Evolutionary conservation across 768 basidiomycete genomes (phyloP).

Genomic region (Daedaleopsis sinensis): DNA sequence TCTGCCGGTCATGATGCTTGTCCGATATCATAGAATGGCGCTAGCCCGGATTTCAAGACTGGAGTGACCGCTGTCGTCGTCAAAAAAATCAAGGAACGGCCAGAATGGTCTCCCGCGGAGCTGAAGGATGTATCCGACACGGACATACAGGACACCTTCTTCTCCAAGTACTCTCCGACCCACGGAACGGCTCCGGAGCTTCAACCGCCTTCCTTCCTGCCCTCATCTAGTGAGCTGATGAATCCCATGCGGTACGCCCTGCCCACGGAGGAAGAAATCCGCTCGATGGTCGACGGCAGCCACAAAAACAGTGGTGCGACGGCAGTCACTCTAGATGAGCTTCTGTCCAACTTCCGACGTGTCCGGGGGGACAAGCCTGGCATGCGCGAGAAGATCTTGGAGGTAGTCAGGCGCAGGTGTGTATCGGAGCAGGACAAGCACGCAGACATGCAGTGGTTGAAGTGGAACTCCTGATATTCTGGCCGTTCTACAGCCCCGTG

Average conservation of each 20-base stretch:
- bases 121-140: conserved; percentile 59
- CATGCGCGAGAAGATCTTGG: conserved; percentile 74
- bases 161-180: conserved; percentile 55
- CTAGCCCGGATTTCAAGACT: conserved; percentile 79
- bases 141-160: conserved; percentile 67
- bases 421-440: conserved; percentile 54
- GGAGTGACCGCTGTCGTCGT: conserved; percentile 77
- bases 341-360: conserved; percentile 57
- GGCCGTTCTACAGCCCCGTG: not conserved
- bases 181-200: conserved; percentile 27
- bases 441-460: conserved; percentile 57
- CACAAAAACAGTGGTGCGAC: conserved; percentile 63
- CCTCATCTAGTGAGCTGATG: conserved; percentile 27
- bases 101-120: conserved; percentile 72
- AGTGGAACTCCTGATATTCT: conserved; percentile 51
- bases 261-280: conserved; percentile 79
- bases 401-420: conserved; percentile 74
- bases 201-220: conserved; percentile 28
- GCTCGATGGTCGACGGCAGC: conserved; percentile 63
- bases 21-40: conserved; percentile 55
- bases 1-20: not conserved
- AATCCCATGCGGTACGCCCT: conserved; percentile 52
- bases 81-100: conserved; percentile 53
- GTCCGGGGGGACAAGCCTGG: conserved; percentile 56
- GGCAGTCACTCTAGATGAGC: conserved; percentile 62